Conservation (phyloP, 768 basidiomycete genomes). For the Leccinum sublutescens region DNA sequence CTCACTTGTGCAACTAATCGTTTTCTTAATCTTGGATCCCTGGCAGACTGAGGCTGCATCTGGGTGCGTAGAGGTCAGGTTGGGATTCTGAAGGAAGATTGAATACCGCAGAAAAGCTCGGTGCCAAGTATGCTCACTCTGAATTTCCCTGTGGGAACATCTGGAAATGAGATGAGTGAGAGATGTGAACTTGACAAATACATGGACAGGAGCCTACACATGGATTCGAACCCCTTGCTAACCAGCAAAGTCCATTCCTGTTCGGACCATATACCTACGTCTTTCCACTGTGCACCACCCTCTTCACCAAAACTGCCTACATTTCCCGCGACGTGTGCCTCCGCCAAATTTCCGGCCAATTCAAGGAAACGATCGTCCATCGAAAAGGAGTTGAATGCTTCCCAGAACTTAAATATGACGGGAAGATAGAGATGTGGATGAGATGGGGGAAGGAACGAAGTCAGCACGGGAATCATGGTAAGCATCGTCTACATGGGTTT, state of each 20-base stretch:
- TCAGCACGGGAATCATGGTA: constrained; percentile 72
- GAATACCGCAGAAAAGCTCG: background rate
- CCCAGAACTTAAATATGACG: constrained; percentile 71
- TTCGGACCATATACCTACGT: constrained; percentile 87
- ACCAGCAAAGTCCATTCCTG: constrained; percentile 81
- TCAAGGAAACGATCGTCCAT: constrained; percentile 77
- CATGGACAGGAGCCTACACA: constrained; percentile 49
- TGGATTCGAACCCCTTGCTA: constrained; percentile 76
- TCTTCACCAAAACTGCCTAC: constrained; percentile 51
- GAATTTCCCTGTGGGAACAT: constrained; percentile 56
- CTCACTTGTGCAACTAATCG: constrained; percentile 59
- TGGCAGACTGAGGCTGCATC: constrained; percentile 58
- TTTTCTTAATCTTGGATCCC: constrained; percentile 66
- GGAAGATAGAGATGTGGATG: constrained; percentile 69
- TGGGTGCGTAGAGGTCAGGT: constrained; percentile 66
- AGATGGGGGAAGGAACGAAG: constrained; percentile 73
- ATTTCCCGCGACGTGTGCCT: constrained; percentile 69
- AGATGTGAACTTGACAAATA: constrained; percentile 38
- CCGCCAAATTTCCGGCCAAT: constrained; percentile 63
- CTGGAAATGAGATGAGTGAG: constrained; percentile 14
- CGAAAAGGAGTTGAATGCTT: constrained; percentile 70
- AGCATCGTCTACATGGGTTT: constrained; percentile 51
- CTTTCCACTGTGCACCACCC: constrained; percentile 65
- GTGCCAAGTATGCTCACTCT: constrained; percentile 42
- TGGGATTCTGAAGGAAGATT: constrained; percentile 47